phyloP scores from a whole-genome alignment of 331 rosid species.

The Quercus tomentella region DNA sequence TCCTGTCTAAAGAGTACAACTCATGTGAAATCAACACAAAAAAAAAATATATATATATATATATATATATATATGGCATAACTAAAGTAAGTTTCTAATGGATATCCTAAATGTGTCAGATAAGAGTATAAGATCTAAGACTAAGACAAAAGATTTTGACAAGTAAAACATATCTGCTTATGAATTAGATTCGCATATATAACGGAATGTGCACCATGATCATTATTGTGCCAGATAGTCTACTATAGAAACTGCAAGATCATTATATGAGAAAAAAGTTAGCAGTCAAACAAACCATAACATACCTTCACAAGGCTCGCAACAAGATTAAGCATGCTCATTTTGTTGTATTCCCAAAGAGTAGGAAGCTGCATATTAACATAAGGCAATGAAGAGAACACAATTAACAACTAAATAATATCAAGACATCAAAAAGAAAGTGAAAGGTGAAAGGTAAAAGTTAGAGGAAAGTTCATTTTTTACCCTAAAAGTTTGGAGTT shows the following conservation, averaged over 20 bases:
- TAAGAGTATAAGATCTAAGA: background rate
- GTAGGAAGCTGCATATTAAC: constrained; percentile 66
- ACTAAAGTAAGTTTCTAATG: background rate
- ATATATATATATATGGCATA: background rate
- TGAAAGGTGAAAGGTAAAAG: background rate
- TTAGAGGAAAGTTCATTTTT: too few species aligned
- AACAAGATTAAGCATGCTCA: constrained; percentile 90
- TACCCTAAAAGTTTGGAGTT: too few species aligned
- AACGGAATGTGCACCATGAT: background rate
- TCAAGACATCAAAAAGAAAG: background rate
- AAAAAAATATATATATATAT: background rate
- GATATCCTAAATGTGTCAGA: background rate
- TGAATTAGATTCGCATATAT: background rate
- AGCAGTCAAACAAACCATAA: constrained; percentile 7
- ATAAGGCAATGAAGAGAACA: constrained; percentile 19
- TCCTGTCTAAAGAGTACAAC: constrained; percentile 57
- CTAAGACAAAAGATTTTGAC: background rate
- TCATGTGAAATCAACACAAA: background rate
- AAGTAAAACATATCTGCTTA: background rate
- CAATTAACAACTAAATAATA: background rate
- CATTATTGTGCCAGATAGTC: background rate
- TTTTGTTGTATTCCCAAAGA: constrained; percentile 83
- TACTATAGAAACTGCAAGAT: background rate
- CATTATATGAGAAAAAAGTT: constrained; percentile 4
- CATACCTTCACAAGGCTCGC: constrained; percentile 78